Conservation (phyloP, 805 yeast species). For the Candida nanaspora region DNA sequence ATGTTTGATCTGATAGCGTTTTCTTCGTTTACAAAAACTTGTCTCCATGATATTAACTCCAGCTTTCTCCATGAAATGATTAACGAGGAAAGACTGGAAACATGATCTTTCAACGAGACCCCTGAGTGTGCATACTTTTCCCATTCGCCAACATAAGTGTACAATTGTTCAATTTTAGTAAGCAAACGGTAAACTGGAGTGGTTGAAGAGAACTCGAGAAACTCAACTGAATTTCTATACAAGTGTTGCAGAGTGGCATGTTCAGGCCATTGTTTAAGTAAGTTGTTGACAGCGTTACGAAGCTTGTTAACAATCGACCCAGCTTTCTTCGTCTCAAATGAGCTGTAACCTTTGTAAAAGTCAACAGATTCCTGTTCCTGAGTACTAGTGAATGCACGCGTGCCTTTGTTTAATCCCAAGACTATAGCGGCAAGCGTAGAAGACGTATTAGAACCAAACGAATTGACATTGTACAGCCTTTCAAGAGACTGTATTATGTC, state of each 20-base stretch:
- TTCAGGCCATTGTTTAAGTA: conserved; percentile 82
- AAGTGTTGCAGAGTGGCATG: conserved; percentile 81
- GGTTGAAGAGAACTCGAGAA: conserved; percentile 49
- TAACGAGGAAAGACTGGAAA: conserved; percentile 52
- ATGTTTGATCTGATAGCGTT: conserved; percentile 34
- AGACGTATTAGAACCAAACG: conserved; percentile 16
- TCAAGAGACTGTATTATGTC: conserved; percentile 22
- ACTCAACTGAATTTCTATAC: conserved; percentile 55
- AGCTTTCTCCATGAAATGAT: conserved; percentile 88
- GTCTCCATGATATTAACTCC: conserved; percentile 82
- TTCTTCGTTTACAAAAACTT: conserved; percentile 64
- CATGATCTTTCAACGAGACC: conserved; percentile 51
- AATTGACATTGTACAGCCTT: conserved; percentile 15
- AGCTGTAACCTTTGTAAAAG: conserved; percentile 61
- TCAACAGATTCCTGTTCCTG: conserved; percentile 27
- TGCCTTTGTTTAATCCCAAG: conserved; percentile 25
- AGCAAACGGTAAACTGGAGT: conserved; percentile 74
- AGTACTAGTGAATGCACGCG: conserved; percentile 19
- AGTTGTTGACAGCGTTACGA: conserved; percentile 34
- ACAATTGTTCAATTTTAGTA: conserved; percentile 80
- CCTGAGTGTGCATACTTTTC: conserved; percentile 82
- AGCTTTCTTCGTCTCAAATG: conserved; percentile 56
- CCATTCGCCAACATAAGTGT: conserved; percentile 84
- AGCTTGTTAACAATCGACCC: conserved; percentile 39
- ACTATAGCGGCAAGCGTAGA: conserved; percentile 30